Evolutionary conservation across 73 alveolate genomes (phyloP).

Genomic region (Breviolum minutum): DNA sequence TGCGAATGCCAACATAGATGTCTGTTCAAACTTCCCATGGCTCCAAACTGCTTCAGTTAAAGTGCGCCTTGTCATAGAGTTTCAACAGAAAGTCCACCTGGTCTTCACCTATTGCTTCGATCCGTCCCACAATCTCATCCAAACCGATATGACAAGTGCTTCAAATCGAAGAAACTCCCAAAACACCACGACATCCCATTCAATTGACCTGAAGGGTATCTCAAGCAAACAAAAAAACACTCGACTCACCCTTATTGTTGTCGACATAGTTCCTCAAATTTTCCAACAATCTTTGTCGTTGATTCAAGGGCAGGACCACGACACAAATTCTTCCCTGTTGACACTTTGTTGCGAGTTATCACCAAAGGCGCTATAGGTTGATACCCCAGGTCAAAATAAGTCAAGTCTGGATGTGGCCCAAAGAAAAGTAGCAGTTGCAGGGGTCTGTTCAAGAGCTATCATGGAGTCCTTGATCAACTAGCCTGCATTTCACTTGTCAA

Average conservation of each 20-base stretch:
- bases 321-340: too few relatives aligned
- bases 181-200: background rate
- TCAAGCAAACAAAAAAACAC: background rate
- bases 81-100: conserved; percentile 73
- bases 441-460: too few relatives aligned
- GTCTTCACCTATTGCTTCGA: background rate
- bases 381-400: too few relatives aligned
- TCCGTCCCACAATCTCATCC: background rate
- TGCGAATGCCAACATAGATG: background rate
- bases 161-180: background rate
- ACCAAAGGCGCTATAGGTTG: too few relatives aligned
- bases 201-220: too few relatives aligned
- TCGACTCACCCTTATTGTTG: too few relatives aligned
- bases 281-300: too few relatives aligned
- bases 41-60: background rate
- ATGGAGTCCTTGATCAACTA: background rate
- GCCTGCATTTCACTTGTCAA: background rate
- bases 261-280: too few relatives aligned
- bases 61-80: conserved; percentile 44
- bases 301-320: too few relatives aligned
- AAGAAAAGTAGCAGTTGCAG: too few relatives aligned
- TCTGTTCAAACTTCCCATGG: too few relatives aligned
- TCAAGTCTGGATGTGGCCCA: background rate
- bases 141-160: background rate
- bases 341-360: too few relatives aligned